These are phyloP conservation scores for Rhodotorula sp. DNA, from an alignment of 1,284 basidiomycete genomes.

Conservation along the genomic window DNA sequence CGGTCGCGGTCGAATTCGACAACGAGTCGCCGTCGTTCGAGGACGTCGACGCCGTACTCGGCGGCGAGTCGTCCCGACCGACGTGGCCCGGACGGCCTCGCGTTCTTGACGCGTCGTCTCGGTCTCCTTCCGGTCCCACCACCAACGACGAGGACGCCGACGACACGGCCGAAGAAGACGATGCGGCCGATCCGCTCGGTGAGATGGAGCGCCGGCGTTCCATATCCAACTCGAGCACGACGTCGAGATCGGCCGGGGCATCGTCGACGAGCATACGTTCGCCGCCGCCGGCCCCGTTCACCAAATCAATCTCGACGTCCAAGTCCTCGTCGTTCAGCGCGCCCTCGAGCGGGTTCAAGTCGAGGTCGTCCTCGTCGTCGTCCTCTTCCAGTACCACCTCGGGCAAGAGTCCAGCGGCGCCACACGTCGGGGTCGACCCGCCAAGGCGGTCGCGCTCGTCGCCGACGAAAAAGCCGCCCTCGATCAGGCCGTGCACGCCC, in stretches of 20 bases:
- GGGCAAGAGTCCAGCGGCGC: constrained; percentile 5
- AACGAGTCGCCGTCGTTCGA: constrained; percentile 6
- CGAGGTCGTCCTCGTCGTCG: constrained; percentile 15
- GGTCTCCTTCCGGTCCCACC: not conserved
- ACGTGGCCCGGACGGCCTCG: not conserved
- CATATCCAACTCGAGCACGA: not conserved
- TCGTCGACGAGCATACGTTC: constrained; percentile 25
- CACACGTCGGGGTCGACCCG: constrained; percentile 5
- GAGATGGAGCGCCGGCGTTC: not conserved
- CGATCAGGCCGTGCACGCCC: constrained; percentile 38
- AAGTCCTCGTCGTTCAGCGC: constrained; percentile 8
- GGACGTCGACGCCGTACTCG: not conserved
- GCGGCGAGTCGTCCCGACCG: not conserved
- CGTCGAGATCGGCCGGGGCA: constrained; percentile 14
- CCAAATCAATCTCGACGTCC: constrained; percentile 7
- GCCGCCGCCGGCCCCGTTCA: not conserved
- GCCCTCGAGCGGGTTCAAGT: constrained; percentile 7
- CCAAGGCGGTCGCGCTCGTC: constrained; percentile 34
- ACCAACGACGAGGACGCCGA: not conserved
- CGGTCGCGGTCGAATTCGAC: constrained; percentile 12
- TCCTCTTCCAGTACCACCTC: constrained; percentile 8
- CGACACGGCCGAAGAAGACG: constrained; percentile 9
- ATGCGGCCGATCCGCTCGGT: not conserved
- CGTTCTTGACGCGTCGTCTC: not conserved
- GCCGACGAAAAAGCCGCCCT: constrained; percentile 36